A percentile compares a stretch with the other conserved stretches of the same genome.
These are phyloP conservation scores for Lignosus rhinocerotis DNA, from an alignment of 1,284 basidiomycete genomes.

Conservation along the genomic window DNA sequence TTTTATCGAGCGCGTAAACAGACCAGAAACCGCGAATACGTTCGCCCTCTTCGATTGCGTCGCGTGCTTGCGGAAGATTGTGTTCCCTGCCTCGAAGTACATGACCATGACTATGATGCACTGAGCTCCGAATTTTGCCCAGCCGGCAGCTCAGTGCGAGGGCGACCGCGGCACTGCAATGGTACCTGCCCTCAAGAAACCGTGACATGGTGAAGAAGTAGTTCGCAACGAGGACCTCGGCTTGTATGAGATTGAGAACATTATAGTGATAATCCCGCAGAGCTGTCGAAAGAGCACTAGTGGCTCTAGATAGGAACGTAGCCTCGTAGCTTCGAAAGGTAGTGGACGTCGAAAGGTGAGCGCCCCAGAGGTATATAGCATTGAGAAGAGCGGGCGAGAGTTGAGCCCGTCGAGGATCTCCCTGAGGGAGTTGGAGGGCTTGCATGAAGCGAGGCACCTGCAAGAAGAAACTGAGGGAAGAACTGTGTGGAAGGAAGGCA, in stretches of 20 bases:
- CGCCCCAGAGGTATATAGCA: constrained; percentile 33
- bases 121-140: constrained; percentile 32
- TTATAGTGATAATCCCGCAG: constrained; percentile 36
- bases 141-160: constrained; percentile 38
- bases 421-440: constrained; percentile 17
- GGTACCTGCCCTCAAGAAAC: constrained; percentile 44
- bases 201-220: constrained; percentile 44
- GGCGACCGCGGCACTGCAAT: constrained; percentile 42
- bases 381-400: constrained; percentile 31
- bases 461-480: constrained; percentile 30
- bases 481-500: constrained; percentile 39
- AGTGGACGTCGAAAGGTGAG: constrained; percentile 23
- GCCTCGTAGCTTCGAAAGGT: constrained; percentile 24
- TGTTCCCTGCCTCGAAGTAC: constrained; percentile 15
- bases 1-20: constrained; percentile 43
- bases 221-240: constrained; percentile 45
- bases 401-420: constrained; percentile 20
- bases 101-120: constrained; percentile 13
- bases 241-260: constrained; percentile 45
- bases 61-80: constrained; percentile 23
- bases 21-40: constrained; percentile 48
- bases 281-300: constrained; percentile 31
- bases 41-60: constrained; percentile 43
- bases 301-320: constrained; percentile 31
- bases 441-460: constrained; percentile 22